These are phyloP conservation scores for Lotmaria passim DNA, from an alignment of 208 protist genomes.

Conservation along the genomic window DNA sequence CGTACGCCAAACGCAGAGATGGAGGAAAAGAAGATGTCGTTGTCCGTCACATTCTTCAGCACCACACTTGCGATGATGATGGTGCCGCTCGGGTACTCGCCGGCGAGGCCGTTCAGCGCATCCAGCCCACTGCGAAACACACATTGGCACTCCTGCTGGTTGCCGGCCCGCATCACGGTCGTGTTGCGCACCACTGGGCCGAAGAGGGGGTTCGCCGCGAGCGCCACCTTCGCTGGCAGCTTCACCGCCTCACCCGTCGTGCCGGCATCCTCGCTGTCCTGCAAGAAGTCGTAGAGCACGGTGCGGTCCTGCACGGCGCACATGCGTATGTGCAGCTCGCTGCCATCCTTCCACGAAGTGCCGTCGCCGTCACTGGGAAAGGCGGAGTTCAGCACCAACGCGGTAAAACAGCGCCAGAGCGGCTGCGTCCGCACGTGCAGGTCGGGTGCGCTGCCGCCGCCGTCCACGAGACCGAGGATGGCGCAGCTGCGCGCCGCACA, in stretches of 20 bases:
- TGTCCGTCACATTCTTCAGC: slow-evolving; percentile 24
- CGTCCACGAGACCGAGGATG: slow-evolving; percentile 36
- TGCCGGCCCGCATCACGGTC: slow-evolving; percentile 19
- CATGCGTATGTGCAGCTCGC: slow-evolving; percentile 38
- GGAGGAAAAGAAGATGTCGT: slow-evolving; percentile 40
- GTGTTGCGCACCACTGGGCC: slow-evolving; percentile 45
- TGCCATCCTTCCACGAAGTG: slow-evolving; percentile 27
- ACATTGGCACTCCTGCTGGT: slow-evolving; percentile 10
- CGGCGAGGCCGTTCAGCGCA: slow-evolving; percentile 3
- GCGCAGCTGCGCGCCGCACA: slow-evolving; percentile 27
- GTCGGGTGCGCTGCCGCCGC: neutral
- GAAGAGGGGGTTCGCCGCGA: slow-evolving; percentile 42
- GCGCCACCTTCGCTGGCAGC: slow-evolving; percentile 5
- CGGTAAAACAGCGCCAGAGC: slow-evolving; percentile 32
- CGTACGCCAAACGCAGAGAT: slow-evolving; percentile 29
- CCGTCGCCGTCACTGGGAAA: slow-evolving; percentile 16
- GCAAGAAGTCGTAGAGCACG: slow-evolving; percentile 33
- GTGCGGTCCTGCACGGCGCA: slow-evolving; percentile 37
- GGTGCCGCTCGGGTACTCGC: slow-evolving; percentile 15
- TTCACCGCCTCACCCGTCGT: neutral
- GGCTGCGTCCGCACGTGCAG: slow-evolving; percentile 27
- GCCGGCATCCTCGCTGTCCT: slow-evolving; percentile 5
- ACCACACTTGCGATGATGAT: slow-evolving; percentile 35
- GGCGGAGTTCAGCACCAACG: slow-evolving; percentile 18
- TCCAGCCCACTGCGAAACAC: slow-evolving; percentile 18